Evolutionary conservation across 352 stramenopile species (phyloP), one percentile per base, ranked within the genome.

Genomic region (Pythium phragmitis): DNA sequence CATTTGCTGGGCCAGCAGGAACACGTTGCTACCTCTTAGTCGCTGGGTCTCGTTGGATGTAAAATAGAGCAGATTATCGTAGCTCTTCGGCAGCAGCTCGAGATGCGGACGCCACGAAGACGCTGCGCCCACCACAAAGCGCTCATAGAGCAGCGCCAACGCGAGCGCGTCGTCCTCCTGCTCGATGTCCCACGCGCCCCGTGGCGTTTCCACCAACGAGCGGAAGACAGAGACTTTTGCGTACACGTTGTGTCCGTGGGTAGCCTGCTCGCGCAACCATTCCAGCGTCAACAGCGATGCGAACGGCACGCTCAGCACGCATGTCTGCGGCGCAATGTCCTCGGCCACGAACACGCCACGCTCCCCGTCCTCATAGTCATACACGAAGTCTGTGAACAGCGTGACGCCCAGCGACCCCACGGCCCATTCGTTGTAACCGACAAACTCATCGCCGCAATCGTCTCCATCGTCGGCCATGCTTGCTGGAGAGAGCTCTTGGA

Each of bases 381-480:
- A 94, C 49, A 94, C 85, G 65, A 94, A 94, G 74, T 92, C 85
- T 8, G 81, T 91, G 41, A 70, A 75, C 30, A 92, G 72, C 43
- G 68, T 60, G 58, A 92, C 82, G 45, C 79, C 68, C 34, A 93
- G 77, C 49, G 58, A 41, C 47, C 72, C 61, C 13, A 60, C 50
- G 3, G 85, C 85, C 85, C 85, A 93, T 70, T 89, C 82, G 57
- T 93, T 72, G 59, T 72, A 94, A 41, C 85, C 82, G n/a, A 92
- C 62, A 26, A 65, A 67, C 61, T 63, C 65, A 13, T 68, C 62
- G 23, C 54, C 62, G 16, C 61, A 68, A 9, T 57, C 58, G 34
- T 65, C 63, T 17, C 60, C 41, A 16, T 69, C 55, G 33, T 55
- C 21, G 11, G 11, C 52, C 52, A 59, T 62, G 16, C 19, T 61